phyloP scores from a whole-genome alignment of 352 stramenopile genomes.

The Phytophthora lateralis region DNA sequence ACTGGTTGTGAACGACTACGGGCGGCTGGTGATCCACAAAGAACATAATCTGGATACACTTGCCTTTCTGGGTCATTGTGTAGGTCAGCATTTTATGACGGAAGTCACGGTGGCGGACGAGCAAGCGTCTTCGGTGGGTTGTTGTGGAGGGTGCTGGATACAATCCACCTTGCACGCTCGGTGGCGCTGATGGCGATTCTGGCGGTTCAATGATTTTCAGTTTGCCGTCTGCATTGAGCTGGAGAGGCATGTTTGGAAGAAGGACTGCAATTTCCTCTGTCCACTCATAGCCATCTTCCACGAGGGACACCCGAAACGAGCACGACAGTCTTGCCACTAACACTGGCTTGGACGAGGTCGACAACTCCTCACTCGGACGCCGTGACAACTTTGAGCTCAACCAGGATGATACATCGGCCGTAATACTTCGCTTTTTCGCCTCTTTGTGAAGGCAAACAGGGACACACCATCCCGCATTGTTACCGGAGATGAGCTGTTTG shows the following conservation, averaged over 20 bases:
- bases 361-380: conserved; percentile 42
- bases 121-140: conserved; percentile 53
- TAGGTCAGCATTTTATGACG: conserved; percentile 76
- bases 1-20: conserved; percentile 72
- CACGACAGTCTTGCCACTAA: conserved; percentile 56
- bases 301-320: conserved; percentile 46
- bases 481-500: conserved; percentile 33
- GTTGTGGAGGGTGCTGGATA: conserved; percentile 58
- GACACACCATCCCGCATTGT: conserved; percentile 45
- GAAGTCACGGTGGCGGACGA: conserved; percentile 57
- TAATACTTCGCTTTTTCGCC: conserved; percentile 53
- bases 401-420: conserved; percentile 57
- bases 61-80: conserved; percentile 54
- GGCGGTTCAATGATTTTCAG: conserved; percentile 30
- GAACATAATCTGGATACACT: conserved; percentile 64
- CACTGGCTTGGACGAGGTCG: conserved; percentile 21
- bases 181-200: conserved; percentile 13
- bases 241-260: conserved; percentile 45
- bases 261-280: conserved; percentile 53
- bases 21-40: conserved; percentile 73
- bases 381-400: conserved; percentile 53
- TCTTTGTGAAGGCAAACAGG: conserved; percentile 54
- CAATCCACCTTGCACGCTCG: conserved; percentile 16
- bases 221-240: conserved; percentile 34
- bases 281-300: conserved; percentile 47